These are phyloP conservation scores for Globisporangium orthogonon DNA, from an alignment of 352 stramenopile species.

Conservation along the genomic window DNA sequence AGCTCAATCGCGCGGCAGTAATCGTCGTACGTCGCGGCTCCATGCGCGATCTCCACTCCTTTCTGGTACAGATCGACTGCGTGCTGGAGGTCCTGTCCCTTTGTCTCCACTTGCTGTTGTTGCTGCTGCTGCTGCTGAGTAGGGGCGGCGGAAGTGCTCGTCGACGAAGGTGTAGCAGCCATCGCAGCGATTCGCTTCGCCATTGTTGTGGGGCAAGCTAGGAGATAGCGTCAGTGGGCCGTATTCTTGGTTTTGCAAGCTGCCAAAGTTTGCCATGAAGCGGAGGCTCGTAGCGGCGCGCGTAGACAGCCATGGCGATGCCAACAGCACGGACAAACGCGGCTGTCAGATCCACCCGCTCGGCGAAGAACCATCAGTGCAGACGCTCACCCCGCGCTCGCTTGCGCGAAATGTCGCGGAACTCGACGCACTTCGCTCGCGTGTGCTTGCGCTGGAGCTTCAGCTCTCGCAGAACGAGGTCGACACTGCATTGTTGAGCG, in stretches of 20 bases:
- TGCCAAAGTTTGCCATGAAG: constrained; percentile 1
- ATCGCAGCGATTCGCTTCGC: background rate
- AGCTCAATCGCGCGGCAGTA: constrained; percentile 67
- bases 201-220: no score
- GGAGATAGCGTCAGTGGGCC: no score
- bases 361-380: constrained; percentile 30
- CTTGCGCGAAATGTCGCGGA: constrained; percentile 53
- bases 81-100: constrained; percentile 63
- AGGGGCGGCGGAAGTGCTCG: background rate
- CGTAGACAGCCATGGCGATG: constrained; percentile 17
- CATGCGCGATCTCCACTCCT: constrained; percentile 59
- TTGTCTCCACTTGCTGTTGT: constrained; percentile 26
- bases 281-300: constrained; percentile 5
- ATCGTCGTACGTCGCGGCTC: constrained; percentile 45
- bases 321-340: constrained; percentile 6
- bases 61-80: constrained; percentile 77
- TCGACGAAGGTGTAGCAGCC: background rate
- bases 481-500: constrained; percentile 20
- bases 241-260: no score
- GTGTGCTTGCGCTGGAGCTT: constrained; percentile 45
- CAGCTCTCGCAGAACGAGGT: constrained; percentile 48
- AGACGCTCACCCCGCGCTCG: constrained; percentile 42
- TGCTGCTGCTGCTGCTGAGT: background rate
- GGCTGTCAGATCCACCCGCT: constrained; percentile 41
- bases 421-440: constrained; percentile 35